A percentile compares a stretch with the other conserved stretches of the same genome.
Evolutionary conservation across 352 stramenopile species (phyloP).

Genomic region (Phytopythium vexans): DNA sequence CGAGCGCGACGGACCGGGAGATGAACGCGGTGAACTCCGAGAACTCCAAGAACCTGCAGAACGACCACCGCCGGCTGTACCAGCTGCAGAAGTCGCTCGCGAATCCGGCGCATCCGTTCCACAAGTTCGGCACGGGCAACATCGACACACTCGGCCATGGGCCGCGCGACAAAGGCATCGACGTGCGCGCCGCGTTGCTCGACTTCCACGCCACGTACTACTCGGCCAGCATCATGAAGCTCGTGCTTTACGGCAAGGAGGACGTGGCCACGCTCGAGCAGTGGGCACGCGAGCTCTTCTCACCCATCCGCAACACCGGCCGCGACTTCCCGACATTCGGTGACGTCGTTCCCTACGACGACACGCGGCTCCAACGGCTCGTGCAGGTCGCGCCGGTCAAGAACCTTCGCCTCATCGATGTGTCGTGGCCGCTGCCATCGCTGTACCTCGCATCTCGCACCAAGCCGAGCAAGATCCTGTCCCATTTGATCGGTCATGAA

Average conservation of each 20-base stretch:
- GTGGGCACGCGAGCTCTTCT: slow-evolving; percentile 80
- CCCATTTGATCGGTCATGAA: slow-evolving; percentile 94
- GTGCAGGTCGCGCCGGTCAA: slow-evolving; percentile 66
- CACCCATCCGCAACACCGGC: slow-evolving; percentile 70
- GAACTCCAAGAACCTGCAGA: slow-evolving; percentile 95
- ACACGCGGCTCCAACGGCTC: slow-evolving; percentile 30
- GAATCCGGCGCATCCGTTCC: slow-evolving; percentile 74
- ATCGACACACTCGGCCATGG: slow-evolving; percentile 61
- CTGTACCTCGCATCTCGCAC: slow-evolving; percentile 54
- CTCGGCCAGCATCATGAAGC: slow-evolving; percentile 88
- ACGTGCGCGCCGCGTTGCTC: slow-evolving; percentile 70
- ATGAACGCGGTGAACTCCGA: slow-evolving; percentile 96
- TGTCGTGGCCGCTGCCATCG: slow-evolving; percentile 66
- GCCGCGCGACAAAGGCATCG: slow-evolving; percentile 34
- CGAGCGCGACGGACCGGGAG: slow-evolving; percentile 90
- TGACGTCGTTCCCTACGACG: slow-evolving; percentile 49
- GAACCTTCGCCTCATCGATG: slow-evolving; percentile 65
- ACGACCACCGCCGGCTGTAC: slow-evolving; percentile 86
- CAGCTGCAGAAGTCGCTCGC: slow-evolving; percentile 80
- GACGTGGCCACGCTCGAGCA: slow-evolving; percentile 72
- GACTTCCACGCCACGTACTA: slow-evolving; percentile 91
- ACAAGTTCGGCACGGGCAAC: slow-evolving; percentile 92
- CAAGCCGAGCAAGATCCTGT: slow-evolving; percentile 85
- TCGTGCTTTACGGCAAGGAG: slow-evolving; percentile 89
- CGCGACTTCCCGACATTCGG: slow-evolving; percentile 49